Evolutionary conservation across 2,329 filamentous ascomycete genomes (phyloP).

Genomic region (Thermochaetoides dissita): DNA sequence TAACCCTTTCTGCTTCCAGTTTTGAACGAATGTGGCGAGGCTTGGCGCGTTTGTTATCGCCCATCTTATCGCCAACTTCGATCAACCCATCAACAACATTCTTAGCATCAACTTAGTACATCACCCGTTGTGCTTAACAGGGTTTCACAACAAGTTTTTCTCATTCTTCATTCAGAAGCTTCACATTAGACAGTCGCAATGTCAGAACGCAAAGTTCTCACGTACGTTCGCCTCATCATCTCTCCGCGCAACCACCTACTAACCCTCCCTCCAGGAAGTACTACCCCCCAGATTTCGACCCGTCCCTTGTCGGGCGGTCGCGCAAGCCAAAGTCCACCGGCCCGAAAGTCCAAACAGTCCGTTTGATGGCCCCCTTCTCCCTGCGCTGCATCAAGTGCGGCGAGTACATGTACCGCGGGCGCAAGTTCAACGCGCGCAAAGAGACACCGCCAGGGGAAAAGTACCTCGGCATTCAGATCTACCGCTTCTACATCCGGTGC

Average conservation of each 20-base stretch:
- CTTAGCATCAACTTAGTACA: no score
- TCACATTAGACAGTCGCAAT: slow-evolving; percentile 16
- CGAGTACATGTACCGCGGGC: slow-evolving; percentile 53
- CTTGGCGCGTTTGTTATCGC: no score
- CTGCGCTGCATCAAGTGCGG: slow-evolving; percentile 48
- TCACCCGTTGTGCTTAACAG: no score
- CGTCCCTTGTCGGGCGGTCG: slow-evolving; percentile 58
- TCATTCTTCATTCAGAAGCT: no score
- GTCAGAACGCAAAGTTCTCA: slow-evolving; percentile 31
- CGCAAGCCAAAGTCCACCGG: slow-evolving; percentile 52
- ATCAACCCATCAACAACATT: no score
- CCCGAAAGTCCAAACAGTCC: slow-evolving; percentile 71
- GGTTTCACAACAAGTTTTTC: no score
- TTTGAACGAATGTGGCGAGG: no score
- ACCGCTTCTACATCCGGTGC: slow-evolving; percentile 81
- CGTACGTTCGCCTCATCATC: slow-evolving; percentile 3
- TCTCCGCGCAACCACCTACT: background rate
- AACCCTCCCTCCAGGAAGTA: slow-evolving; percentile 13
- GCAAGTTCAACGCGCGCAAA: slow-evolving; percentile 92
- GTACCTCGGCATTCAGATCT: slow-evolving; percentile 79
- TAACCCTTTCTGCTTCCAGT: no score
- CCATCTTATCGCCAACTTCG: no score
- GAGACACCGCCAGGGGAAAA: slow-evolving; percentile 78
- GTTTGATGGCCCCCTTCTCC: slow-evolving; percentile 77
- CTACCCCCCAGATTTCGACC: slow-evolving; percentile 72